These are phyloP conservation scores for Saccharomyces uvarum DNA, from an alignment of 1,139 yeast genomes.

Conservation along the genomic window DNA sequence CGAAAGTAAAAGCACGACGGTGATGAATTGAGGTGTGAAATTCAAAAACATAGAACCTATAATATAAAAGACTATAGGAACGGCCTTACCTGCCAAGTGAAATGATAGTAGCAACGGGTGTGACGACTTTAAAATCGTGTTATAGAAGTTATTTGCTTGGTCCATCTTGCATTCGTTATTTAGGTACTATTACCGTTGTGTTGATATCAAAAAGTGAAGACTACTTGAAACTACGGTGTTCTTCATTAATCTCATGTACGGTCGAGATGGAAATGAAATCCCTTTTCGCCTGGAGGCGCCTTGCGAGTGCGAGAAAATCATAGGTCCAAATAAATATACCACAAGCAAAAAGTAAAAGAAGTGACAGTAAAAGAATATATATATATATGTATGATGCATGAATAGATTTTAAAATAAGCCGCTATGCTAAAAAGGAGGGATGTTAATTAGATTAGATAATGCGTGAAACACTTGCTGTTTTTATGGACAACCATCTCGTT, in stretches of 20 bases:
- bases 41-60: conserved; percentile 29
- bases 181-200: background rate
- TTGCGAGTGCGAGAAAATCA: background rate
- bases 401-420: background rate
- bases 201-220: background rate
- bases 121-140: conserved; percentile 31
- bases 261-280: background rate
- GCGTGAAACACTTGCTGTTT: conserved; percentile 25
- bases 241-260: background rate
- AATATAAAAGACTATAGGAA: conserved; percentile 30
- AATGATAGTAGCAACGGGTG: conserved; percentile 28
- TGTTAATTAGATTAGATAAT: conserved; percentile 7
- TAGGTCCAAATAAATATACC: background rate
- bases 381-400: background rate
- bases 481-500: conserved; percentile 29
- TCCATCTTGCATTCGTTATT: conserved; percentile 17
- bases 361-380: background rate
- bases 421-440: background rate
- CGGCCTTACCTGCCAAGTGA: conserved; percentile 28
- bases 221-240: background rate
- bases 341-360: background rate
- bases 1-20: conserved; percentile 64
- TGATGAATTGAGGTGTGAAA: conserved; percentile 51
- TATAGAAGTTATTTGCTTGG: conserved; percentile 27
- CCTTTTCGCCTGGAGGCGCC: background rate